phyloP scores from a whole-genome alignment of 306 rosid genomes.

The Pyrus bretschneideri region DNA sequence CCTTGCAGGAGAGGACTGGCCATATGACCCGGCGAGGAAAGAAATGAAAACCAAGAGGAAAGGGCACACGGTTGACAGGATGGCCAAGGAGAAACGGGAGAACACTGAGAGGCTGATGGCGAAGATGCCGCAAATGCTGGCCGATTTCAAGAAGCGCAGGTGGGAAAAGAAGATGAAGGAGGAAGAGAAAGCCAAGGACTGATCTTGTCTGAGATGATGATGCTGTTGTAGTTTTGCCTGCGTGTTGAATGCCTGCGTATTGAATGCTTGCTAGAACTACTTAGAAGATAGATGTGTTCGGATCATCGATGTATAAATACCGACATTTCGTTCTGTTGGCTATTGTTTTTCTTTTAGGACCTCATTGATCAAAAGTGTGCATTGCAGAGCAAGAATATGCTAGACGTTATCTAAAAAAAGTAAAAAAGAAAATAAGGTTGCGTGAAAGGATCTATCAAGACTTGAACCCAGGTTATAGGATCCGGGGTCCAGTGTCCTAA shows the following conservation, averaged over 20 bases:
- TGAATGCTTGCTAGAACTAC: background rate
- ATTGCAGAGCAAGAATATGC: too few species aligned
- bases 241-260: background rate
- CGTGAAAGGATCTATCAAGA: slow-evolving; percentile 5
- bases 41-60: slow-evolving; percentile 83
- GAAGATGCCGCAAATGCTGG: slow-evolving; percentile 78
- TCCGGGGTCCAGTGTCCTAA: slow-evolving; percentile 21
- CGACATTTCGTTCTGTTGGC: background rate
- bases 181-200: slow-evolving; percentile 62
- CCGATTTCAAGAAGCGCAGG: slow-evolving; percentile 67
- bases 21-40: slow-evolving; percentile 67
- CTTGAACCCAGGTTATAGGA: slow-evolving; percentile 18
- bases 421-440: background rate
- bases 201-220: background rate
- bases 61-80: slow-evolving; percentile 78
- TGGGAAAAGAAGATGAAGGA: slow-evolving; percentile 98
- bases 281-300: background rate
- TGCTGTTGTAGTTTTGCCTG: background rate
- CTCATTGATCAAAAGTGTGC: background rate
- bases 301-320: background rate
- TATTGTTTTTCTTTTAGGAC: background rate
- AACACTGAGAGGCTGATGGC: slow-evolving; percentile 79
- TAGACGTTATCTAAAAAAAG: background rate
- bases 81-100: slow-evolving; percentile 68
- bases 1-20: slow-evolving; percentile 76